Base-by-base conservation (phyloP, 1,284 basidiomycete genomes). In the Moesziomyces sp. region DNA sequence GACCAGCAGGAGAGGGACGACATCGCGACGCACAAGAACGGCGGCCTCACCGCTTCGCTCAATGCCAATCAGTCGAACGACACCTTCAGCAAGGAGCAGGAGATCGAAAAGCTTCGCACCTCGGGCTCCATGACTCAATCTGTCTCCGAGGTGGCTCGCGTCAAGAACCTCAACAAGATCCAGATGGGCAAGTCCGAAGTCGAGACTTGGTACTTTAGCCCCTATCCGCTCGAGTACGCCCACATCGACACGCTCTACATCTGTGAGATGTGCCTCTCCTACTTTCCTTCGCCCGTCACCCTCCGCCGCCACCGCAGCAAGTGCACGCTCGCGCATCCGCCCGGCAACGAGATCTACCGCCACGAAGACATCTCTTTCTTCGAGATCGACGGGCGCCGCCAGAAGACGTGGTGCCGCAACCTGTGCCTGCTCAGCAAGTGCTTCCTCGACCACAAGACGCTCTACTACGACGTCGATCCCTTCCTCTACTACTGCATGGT, bases 401-500 rank as follows among this genome's bases (percentile, higher is more conserved):
- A 99, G 84, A 87, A 97, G 80, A 92, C 94, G 1, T 99, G 93
- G 91, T 99, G 97, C 86, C 89, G 97, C 75, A 98, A 99, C 86
- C 86, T 99, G 62, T 99, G 96, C 85, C 87, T 99, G 71, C 86
- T 99, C 46, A 95, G 92, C 46, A 99, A 99, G 86, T 97, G 94
- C 84, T 99, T 99, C 86, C 90, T 99, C 75, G 97, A 99, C 84
- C 97, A 99, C 68, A 99, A 99, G 88, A 99, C 97, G 28, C 88
- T 99, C 76, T 99, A 99, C 87, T 99, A 98, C 87, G 97, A 99
- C 86, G 97, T 99, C 77, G 98, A 97, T 66, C 97, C 97, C 5
- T 99, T 99, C 87, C 89, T 99, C 88, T 99, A 95, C 88, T 99
- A 99, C 88, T 91, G 96, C 85, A 96, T 99, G 94, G 81, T 91